Base-by-base conservation (phyloP, 305 asterid species). In the Fraxinus latifolia region DNA sequence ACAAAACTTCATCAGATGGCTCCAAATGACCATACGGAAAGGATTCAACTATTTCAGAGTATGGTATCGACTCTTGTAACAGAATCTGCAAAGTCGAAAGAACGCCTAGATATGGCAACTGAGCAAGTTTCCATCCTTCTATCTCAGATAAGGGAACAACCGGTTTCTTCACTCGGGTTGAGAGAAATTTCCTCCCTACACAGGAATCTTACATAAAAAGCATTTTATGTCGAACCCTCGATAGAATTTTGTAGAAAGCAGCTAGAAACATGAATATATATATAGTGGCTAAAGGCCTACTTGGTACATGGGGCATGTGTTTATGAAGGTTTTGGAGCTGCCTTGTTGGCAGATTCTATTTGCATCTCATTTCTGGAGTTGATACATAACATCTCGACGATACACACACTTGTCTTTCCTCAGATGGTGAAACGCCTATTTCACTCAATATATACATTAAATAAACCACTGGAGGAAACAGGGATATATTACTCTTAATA, bases 51-150 rank as follows among this genome's bases (percentile, higher is more conserved):
- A 4, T 62, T 96, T 89, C 97, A 96, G 90, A 91, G 91, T 81
- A 88, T 94, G 93, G 95, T 92, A 7, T 90, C 98, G 1, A 83
- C 77, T 81, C 93, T 96, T 23, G 85, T 96, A 15, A 83, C 93
- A 1, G 99, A 96, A 82, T 93, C 98, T 15, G 89, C 89, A 0
- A 96, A 93, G 78, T 94, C 97, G 0, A 90, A 85, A 76, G 95
- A 96, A 25, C 92, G 99, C 55, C 73, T 96, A 15, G 99, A 93
- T 84, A 75, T 93, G 36, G 99, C 97, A 0, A 92, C 92, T 0
- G 98, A 96, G 81, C 90, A 94, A 19, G 85, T 93, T 29, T 91
- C 98, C 1, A 29, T 91, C 75, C 92, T 96, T 65, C 82, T 96
- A 36, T 88, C 97, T 1, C 90, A 89, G 44, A 76, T 96, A 80